Evolutionary conservation across 306 rosid species (phyloP), one percentile per base, ranked within the genome.

Genomic region (Cicer cuneatum): DNA sequence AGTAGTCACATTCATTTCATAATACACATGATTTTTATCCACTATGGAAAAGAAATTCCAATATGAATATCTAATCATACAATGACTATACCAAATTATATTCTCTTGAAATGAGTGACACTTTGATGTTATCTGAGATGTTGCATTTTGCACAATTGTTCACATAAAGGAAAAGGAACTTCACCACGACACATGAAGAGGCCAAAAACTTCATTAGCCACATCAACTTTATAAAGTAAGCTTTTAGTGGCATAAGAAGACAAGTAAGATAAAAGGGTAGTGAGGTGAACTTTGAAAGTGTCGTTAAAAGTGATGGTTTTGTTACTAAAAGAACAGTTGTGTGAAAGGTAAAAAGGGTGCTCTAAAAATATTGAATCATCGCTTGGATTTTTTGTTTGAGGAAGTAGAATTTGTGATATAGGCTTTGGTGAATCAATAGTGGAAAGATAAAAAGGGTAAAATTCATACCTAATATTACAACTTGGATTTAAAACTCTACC

Each of bases 101-200:
- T 58, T 75, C 46, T 47, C 61, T 41, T 12, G 41, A 7, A 7
- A 24, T 0, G 13, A 38, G 9, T n/a, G 4, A 39, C 75, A 81
- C 13, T 10, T 12, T 5, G 58, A 18, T 7, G 16, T 2, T 35
- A 80, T 16, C 52, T 0, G n/a, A 1, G 13, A 0, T 0, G 75
- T 49, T 41, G 76, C 84, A 18, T 60, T 35, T 40, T 14, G 9
- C 7, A 80, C 61, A 6, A 80, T 5, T 67, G 11, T 10, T 8
- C 61, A 15, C 80, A 74, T 1, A 68, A 15, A 1, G 2, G 0
- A 41, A 16, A 3, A 2, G 66, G 0, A 13, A 74, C n/a, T 9
- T 80, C 84, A 9, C 76, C 72, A 1, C 72, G 76, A 7, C 83
- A 80, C 83, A 74, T 49, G 72, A 74, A 74, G 43, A 80, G 76